These are phyloP conservation scores for Cyberlindnera nakhonratchasimensis DNA, from an alignment of 805 yeast genomes.

Conservation along the genomic window DNA sequence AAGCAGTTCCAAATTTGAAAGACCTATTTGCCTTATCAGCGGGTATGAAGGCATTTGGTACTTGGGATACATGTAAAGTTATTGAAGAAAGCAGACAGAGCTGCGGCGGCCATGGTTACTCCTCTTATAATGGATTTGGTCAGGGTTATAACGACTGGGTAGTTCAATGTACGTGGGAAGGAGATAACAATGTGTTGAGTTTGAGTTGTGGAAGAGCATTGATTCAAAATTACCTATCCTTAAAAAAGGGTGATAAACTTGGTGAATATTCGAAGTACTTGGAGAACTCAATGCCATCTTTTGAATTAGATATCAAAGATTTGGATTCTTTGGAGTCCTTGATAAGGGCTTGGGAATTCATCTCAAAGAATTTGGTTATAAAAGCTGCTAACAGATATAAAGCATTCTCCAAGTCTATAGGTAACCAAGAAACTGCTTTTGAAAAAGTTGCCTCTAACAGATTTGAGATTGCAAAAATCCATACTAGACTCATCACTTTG, in stretches of 20 bases:
- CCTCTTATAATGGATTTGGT: constrained; percentile 85
- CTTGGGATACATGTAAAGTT: constrained; percentile 77
- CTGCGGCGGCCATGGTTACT: constrained; percentile 64
- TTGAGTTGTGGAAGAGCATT: constrained; percentile 78
- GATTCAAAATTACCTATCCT: constrained; percentile 35
- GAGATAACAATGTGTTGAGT: constrained; percentile 84
- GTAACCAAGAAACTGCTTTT: constrained; percentile 20
- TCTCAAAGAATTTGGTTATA: constrained; percentile 24
- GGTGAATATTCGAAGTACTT: constrained; percentile 31
- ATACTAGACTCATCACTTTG: constrained; percentile 35
- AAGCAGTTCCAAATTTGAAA: constrained; percentile 61
- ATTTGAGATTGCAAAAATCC: constrained; percentile 33
- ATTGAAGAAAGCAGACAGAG: constrained; percentile 84
- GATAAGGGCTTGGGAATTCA: constrained; percentile 32
- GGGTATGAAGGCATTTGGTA: constrained; percentile 83
- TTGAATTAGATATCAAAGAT: constrained; percentile 20
- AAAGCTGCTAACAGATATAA: constrained; percentile 19
- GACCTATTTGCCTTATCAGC: constrained; percentile 80
- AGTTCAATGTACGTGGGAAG: constrained; percentile 98
- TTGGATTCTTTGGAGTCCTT: constrained; percentile 14
- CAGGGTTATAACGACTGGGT: constrained; percentile 88
- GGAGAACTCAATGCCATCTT: constrained; percentile 10
- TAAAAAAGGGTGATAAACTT: constrained; percentile 31
- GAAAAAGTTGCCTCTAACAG: constrained; percentile 26
- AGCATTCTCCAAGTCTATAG: constrained; percentile 9